A percentile compares a stretch with the other conserved stretches of the same genome.
These are phyloP conservation scores for Verticillium klebahnii DNA, from an alignment of 2,329 filamentous ascomycete species.

Conservation along the genomic window DNA sequence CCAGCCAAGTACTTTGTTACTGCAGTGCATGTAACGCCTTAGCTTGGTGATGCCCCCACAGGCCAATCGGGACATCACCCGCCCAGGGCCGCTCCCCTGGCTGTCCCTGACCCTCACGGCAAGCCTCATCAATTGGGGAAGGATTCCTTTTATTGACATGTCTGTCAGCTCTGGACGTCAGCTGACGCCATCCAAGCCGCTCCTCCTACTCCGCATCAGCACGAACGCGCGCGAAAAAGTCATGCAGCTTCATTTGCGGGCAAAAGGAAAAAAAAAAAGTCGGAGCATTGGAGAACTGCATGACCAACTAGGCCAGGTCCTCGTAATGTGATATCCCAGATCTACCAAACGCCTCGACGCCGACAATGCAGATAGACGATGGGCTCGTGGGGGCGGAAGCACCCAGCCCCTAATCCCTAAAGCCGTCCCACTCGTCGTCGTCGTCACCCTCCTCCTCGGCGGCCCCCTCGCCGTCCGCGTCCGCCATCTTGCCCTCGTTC, in stretches of 20 bases:
- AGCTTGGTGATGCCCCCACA: background rate
- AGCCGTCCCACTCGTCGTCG: conserved; percentile 21
- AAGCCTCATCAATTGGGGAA: background rate
- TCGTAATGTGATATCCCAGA: background rate
- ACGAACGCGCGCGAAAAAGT: no score
- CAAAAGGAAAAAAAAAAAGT: background rate
- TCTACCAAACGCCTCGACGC: conserved; percentile 1
- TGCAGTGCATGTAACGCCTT: background rate
- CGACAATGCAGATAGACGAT: background rate
- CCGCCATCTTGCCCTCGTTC: conserved; percentile 39
- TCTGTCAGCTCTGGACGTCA: no score
- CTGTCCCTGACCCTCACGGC: background rate
- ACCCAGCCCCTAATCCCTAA: conserved; percentile 7
- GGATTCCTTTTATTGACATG: background rate
- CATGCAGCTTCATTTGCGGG: background rate
- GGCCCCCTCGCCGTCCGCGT: conserved; percentile 25
- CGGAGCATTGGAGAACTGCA: background rate
- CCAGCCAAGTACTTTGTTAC: background rate
- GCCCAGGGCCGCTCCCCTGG: background rate
- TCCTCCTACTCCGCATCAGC: no score
- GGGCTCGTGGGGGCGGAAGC: background rate
- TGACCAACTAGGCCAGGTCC: background rate
- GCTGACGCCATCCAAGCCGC: no score
- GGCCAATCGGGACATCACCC: background rate
- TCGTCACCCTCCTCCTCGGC: conserved; percentile 28